Evolutionary conservation across 805 yeast species (phyloP), one percentile per base, ranked within the genome.

Genomic region (Candida silvatica): DNA sequence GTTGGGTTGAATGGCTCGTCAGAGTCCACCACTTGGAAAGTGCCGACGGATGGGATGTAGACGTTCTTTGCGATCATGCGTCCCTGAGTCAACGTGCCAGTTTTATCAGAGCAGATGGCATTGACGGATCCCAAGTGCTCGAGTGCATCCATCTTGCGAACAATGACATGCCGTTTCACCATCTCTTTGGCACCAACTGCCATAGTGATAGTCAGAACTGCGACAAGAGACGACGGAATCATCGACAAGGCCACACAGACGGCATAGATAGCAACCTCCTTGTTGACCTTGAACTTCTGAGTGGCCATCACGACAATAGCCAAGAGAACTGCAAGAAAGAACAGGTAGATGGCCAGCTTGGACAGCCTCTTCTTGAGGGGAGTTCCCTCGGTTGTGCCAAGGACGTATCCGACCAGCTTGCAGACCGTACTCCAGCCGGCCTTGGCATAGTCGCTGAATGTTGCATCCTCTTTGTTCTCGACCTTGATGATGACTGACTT

Each of bases 321-420:
- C 33, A 66, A 42, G 4, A 34, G 9, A 3, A 62, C 27, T 35
- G 36, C 34, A 20, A 37, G 33, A 2, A 31, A 24, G 11, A 85
- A 84, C 31, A 86, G 64, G 29, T 71, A 54, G 34, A 84, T 71
- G 3, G 95, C 94, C 36, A 86, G 64, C 67, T 80, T 75, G 1
- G 95, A 75, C 36, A 86, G 66, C 46, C 74, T 75, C 42, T 82
- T 68, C 43, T 80, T 88, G 43, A 85, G 66, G 2, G 95, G 95
- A 3, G 95, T 86, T 24, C 95, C 95, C 12, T 67, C 74, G 25
- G 71, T 72, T 20, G 79, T 71, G 35, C 95, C 95, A 44, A 86
- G 66, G 44, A 86, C 71, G 27, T 77, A 71, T 25, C 86, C 86
- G 34, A 72, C 48, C 27, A 73, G 62, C 46, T 79, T 77, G 38